Percentiles rank a stretch among this genome's conserved stretches.
phyloP scores from a whole-genome alignment of 2,329 filamentous ascomycete species.

The Colletotrichum musicola region DNA sequence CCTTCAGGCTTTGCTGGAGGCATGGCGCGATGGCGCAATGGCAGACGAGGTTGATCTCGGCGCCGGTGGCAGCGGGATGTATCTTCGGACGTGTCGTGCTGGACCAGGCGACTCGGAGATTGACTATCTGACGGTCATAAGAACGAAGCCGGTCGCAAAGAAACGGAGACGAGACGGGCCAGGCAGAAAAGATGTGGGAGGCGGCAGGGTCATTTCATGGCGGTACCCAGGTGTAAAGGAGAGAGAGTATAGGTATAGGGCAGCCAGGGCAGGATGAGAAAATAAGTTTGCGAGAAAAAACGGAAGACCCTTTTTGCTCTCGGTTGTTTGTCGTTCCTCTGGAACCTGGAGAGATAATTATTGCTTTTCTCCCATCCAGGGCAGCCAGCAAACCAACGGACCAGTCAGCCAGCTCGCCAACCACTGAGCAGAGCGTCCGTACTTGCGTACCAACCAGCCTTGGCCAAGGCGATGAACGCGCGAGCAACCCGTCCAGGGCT shows the following conservation, averaged over 20 bases:
- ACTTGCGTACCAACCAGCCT: conserved; percentile 22
- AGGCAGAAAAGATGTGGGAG: conserved; percentile 29
- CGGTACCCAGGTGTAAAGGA: conserved; percentile 20
- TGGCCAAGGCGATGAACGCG: neutral
- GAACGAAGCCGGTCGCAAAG: conserved; percentile 6
- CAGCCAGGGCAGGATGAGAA: conserved; percentile 5
- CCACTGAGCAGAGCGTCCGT: neutral
- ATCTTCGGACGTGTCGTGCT: conserved; percentile 9
- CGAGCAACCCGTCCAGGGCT: conserved; percentile 9
- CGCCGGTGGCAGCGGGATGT: neutral
- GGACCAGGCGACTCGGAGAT: neutral
- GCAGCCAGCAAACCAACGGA: conserved; percentile 18
- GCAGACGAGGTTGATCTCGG: neutral
- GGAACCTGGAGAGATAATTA: conserved; percentile 38
- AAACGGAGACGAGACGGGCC: conserved; percentile 5
- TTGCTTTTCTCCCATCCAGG: conserved; percentile 38
- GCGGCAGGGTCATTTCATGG: conserved; percentile 33
- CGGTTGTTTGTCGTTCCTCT: conserved; percentile 36
- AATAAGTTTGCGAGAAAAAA: conserved; percentile 28
- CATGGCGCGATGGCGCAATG: conserved; percentile 12
- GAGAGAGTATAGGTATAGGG: conserved; percentile 1
- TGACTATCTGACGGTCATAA: conserved; percentile 23
- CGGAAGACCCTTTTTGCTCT: conserved; percentile 31
- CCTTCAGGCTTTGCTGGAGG: conserved; percentile 24
- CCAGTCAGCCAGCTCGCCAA: conserved; percentile 18